Percentiles rank a stretch among this genome's conserved stretches.
Evolutionary conservation across 108 stramenopile species (phyloP).

Genomic region (Chaetoceros muelleri): DNA sequence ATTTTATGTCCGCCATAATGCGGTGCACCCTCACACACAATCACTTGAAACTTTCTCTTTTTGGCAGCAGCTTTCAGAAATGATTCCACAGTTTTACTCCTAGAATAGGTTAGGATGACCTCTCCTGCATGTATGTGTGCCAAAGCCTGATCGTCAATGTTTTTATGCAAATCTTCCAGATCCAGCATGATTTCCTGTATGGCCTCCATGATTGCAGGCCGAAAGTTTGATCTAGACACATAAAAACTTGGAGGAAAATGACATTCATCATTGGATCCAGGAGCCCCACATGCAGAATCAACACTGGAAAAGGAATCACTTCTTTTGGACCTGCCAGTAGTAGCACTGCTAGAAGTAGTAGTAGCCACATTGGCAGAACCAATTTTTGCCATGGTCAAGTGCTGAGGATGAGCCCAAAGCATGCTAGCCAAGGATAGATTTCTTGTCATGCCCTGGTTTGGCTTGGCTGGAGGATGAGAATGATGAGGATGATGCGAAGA

Average conservation of each 20-base stretch:
- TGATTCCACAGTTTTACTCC: conserved; percentile 72
- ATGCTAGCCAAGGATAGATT: conserved; percentile 58
- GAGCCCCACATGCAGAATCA: conserved; percentile 8
- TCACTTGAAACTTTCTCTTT: conserved; percentile 85
- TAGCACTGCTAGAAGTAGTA: not conserved
- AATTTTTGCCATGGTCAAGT: conserved; percentile 30
- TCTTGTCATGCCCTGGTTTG: conserved; percentile 3
- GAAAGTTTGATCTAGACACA: conserved; percentile 46
- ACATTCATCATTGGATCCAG: conserved; percentile 1
- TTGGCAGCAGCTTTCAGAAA: conserved; percentile 83
- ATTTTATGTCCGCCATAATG: conserved; percentile 76
- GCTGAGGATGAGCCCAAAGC: conserved; percentile 81
- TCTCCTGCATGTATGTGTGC: conserved; percentile 94
- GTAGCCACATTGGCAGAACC: too few relatives aligned
- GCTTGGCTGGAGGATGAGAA: too few relatives aligned
- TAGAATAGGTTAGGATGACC: conserved; percentile 84
- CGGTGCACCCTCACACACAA: conserved; percentile 88
- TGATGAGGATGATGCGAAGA: too few relatives aligned
- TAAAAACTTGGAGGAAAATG: conserved; percentile 49
- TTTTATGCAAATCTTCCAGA: conserved; percentile 77
- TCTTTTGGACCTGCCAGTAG: conserved; percentile 10
- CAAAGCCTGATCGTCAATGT: conserved; percentile 79
- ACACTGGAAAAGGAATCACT: conserved; percentile 23
- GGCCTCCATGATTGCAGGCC: conserved; percentile 75
- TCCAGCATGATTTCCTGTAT: conserved; percentile 81